These are phyloP conservation scores for Spathaspora sp. DNA, from an alignment of 1,139 yeast genomes.

Conservation along the genomic window DNA sequence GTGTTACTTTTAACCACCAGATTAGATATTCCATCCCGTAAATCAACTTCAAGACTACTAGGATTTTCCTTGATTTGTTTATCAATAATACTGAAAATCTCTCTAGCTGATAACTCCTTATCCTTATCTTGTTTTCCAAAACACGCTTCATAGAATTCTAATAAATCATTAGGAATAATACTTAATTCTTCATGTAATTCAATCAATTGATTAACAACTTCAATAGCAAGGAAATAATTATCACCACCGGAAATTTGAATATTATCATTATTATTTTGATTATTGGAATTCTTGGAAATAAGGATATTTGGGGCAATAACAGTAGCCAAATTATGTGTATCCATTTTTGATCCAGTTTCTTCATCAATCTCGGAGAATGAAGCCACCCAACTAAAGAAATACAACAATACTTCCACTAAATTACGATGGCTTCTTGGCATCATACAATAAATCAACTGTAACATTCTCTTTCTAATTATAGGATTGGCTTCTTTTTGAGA, in stretches of 20 bases:
- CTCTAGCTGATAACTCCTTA: conserved; percentile 32
- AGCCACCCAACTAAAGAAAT: conserved; percentile 93
- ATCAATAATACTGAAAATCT: conserved; percentile 35
- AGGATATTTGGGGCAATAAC: conserved; percentile 93
- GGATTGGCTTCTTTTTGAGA: conserved; percentile 61
- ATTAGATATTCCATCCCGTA: conserved; percentile 17
- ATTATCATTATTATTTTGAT: conserved; percentile 7
- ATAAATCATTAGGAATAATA: conserved; percentile 63
- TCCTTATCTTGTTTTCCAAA: conserved; percentile 23
- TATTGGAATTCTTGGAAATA: conserved; percentile 45
- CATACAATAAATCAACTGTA: conserved; percentile 75
- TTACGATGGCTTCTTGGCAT: conserved; percentile 84
- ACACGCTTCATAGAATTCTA: conserved; percentile 37
- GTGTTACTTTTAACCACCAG: conserved; percentile 36
- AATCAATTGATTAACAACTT: conserved; percentile 82
- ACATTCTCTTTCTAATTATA: conserved; percentile 50
- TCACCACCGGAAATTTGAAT: conserved; percentile 49
- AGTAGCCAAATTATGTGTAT: conserved; percentile 89
- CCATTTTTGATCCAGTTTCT: conserved; percentile 94
- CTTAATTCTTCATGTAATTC: conserved; percentile 81
- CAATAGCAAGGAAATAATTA: conserved; percentile 84
- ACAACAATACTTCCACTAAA: conserved; percentile 79
- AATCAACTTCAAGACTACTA: conserved; percentile 13
- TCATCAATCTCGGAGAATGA: conserved; percentile 90
- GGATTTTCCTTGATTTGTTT: conserved; percentile 33